Percentiles rank a stretch among this genome's conserved stretches.
Conservation (phyloP, 2,329 filamentous ascomycete species). For the Thielaviopsis punctulata region DNA sequence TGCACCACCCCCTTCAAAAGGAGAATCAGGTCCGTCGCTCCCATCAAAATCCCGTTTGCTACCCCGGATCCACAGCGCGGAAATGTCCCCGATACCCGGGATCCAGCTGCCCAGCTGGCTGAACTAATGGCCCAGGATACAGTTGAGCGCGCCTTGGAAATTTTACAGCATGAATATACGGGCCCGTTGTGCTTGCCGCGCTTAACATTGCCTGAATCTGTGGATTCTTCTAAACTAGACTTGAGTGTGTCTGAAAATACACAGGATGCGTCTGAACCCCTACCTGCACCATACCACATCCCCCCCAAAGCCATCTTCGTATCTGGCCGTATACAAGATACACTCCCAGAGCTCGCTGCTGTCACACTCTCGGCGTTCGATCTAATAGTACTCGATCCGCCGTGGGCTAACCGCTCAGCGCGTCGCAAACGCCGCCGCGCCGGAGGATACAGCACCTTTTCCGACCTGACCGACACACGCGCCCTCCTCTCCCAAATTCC, state of each 20-base stretch:
- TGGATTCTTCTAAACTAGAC: neutral
- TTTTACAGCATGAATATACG: constrained; percentile 19
- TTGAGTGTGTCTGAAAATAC: neutral
- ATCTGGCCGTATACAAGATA: constrained; percentile 29
- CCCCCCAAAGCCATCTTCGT: constrained; percentile 29
- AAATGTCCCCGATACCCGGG: constrained; percentile 10
- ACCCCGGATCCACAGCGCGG: constrained; percentile 2
- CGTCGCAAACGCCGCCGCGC: constrained; percentile 30
- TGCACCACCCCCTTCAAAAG: constrained; percentile 16
- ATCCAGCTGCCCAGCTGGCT: constrained; percentile 31
- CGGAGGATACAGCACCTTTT: constrained; percentile 30
- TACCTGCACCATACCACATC: constrained; percentile 16
- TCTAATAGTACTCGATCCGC: constrained; percentile 57
- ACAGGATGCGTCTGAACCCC: constrained; percentile 8
- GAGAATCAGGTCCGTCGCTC: constrained; percentile 25
- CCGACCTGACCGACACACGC: constrained; percentile 28
- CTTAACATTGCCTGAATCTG: neutral
- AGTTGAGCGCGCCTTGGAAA: constrained; percentile 26
- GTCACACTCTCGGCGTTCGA: constrained; percentile 38
- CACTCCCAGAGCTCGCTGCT: constrained; percentile 24
- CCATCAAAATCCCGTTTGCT: neutral
- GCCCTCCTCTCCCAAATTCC: constrained; percentile 36
- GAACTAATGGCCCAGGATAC: constrained; percentile 35
- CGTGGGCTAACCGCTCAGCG: constrained; percentile 67
- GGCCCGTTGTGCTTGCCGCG: constrained; percentile 34